Percentiles rank a stretch among this genome's conserved stretches.
phyloP scores from a whole-genome alignment of 352 stramenopile genomes.

The Lagenidium sp. region DNA sequence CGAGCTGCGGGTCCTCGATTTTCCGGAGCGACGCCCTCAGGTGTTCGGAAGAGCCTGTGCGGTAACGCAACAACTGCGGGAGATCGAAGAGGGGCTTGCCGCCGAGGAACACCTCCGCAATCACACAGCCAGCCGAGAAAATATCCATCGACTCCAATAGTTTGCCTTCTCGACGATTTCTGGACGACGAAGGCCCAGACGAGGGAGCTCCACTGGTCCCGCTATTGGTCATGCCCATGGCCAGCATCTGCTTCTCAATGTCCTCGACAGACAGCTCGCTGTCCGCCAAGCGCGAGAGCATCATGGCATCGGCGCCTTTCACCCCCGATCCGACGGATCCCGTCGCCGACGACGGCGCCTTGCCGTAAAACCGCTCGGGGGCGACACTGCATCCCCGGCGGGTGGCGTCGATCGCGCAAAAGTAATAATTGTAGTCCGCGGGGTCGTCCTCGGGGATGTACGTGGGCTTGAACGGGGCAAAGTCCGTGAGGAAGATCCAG shows the following conservation, averaged over 20 bases:
- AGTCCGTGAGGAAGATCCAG: slow-evolving; percentile 96
- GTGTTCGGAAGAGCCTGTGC: slow-evolving; percentile 60
- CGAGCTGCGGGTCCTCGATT: slow-evolving; percentile 84
- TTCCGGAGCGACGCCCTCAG: slow-evolving; percentile 87
- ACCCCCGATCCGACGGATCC: neutral
- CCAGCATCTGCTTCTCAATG: slow-evolving; percentile 44
- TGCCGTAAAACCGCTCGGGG: slow-evolving; percentile 88
- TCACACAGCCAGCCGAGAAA: slow-evolving; percentile 97
- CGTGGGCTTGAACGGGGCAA: slow-evolving; percentile 93
- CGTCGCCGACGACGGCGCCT: slow-evolving; percentile 12
- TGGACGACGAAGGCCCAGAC: slow-evolving; percentile 16
- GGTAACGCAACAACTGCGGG: slow-evolving; percentile 84
- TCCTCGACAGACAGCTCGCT: slow-evolving; percentile 29
- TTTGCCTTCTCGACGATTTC: slow-evolving; percentile 42
- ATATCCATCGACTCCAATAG: slow-evolving; percentile 94
- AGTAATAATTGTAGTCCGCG: slow-evolving; percentile 95
- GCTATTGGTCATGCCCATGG: slow-evolving; percentile 28
- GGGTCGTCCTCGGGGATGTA: slow-evolving; percentile 95
- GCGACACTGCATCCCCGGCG: slow-evolving; percentile 93
- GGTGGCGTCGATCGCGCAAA: slow-evolving; percentile 77
- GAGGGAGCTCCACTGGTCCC: slow-evolving; percentile 7
- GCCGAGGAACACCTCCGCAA: slow-evolving; percentile 95
- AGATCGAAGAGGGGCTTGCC: slow-evolving; percentile 95
- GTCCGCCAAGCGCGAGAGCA: slow-evolving; percentile 26
- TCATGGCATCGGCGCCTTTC: slow-evolving; percentile 41